phyloP scores from a whole-genome alignment of 1,139 yeast species.

The Yamadazyma mexicana region DNA sequence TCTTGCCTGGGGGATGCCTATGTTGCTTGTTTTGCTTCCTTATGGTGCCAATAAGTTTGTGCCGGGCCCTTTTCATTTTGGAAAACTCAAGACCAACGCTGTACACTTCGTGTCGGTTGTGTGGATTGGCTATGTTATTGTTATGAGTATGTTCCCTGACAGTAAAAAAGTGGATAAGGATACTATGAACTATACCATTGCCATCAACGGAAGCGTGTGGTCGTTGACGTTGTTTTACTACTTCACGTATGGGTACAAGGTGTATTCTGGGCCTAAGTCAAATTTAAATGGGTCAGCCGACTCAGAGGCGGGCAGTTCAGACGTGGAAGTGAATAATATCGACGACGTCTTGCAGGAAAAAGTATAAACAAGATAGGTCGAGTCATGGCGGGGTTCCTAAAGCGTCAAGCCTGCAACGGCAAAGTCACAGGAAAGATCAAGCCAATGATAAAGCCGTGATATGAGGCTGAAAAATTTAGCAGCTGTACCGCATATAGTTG shows the following conservation, averaged over 20 bases:
- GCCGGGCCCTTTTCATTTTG: constrained; percentile 68
- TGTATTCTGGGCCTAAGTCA: constrained; percentile 38
- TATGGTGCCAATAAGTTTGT: constrained; percentile 44
- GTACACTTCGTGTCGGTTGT: constrained; percentile 24
- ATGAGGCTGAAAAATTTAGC: no score
- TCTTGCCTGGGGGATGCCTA: constrained; percentile 44
- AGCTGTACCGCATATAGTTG: no score
- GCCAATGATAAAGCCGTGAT: no score
- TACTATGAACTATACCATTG: constrained; percentile 39
- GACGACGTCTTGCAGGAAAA: not conserved
- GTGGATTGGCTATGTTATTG: constrained; percentile 33
- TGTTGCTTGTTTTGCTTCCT: constrained; percentile 41
- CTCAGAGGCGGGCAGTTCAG: not conserved
- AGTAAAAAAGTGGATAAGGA: constrained; percentile 24
- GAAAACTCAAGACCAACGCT: constrained; percentile 42
- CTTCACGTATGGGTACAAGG: constrained; percentile 28
- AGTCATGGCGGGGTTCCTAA: no score
- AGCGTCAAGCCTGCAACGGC: no score
- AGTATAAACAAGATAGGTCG: no score
- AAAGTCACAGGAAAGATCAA: no score
- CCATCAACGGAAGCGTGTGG: constrained; percentile 39
- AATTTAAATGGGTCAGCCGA: constrained; percentile 19
- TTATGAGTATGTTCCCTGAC: constrained; percentile 43
- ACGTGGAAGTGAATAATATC: not conserved
- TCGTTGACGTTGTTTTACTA: constrained; percentile 27